Base-by-base conservation (phyloP, 2,329 filamentous ascomycete species). In the Xylaria multiplex region DNA sequence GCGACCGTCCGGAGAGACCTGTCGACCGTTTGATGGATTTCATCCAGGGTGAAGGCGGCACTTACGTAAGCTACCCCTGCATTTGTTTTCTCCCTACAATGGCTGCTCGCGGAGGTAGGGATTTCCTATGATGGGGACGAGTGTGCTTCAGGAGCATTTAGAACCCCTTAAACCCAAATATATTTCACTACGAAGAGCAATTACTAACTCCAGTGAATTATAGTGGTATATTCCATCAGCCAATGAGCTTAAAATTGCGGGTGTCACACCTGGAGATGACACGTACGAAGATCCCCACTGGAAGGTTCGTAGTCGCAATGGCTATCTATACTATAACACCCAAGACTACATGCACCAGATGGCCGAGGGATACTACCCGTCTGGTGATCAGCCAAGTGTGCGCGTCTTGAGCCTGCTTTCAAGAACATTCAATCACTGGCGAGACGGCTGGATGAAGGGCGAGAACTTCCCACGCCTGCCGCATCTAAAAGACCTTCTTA, bases 291-390 rank as follows among this genome's bases (percentile, higher is more conserved):
- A 68, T 60, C 56, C 66, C 0, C 66, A 68, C 48, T 68, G 66
- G 66, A 48, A 58, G 8, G 13, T 68, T 27, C 66, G 63, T 6
- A 68, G 66, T 24, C 14, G 16, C 22, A 68, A 68, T 27, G 46
- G 52, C 3, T 68, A 66, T 27, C 40, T 68, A 13, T 68, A 54
- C 46, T 68, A 66, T 24, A 68, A 68, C 56, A 62, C 59, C 32
- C 66, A 66, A 30, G 63, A 68, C 13, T 68, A 68, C 52, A 68
- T 68, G 66, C 66, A 68, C 27, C 63, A 60, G 52, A 68, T 68
- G 63, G 63, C 63, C 4, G 66, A 68, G 32, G 59, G 59, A 2
- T 42, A 63, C n/a, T 68, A 68, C 22, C 8, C 42, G 16, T 46
- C 60, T 7, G 56, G 53, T 5, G 66, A 66, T n/a, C 58, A 66